Evolutionary conservation across 208 protist species (phyloP).

Genomic region (Leishmania tarentolae): DNA sequence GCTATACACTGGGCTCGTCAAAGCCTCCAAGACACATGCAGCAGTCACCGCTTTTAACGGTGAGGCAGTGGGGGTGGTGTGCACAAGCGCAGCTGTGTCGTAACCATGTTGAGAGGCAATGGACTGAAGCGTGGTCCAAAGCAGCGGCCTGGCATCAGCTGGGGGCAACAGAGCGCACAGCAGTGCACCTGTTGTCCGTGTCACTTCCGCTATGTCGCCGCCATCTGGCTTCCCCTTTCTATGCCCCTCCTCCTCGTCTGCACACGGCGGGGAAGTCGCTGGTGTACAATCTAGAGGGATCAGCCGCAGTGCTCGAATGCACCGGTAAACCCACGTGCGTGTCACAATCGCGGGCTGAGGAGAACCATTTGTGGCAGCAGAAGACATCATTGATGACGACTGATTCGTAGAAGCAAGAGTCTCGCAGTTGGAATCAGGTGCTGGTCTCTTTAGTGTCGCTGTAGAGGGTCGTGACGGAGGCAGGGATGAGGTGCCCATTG

Average conservation of each 20-base stretch:
- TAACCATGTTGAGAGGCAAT: conserved; percentile 48
- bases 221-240: background rate
- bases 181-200: conserved; percentile 26
- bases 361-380: background rate
- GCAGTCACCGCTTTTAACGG: conserved; percentile 9
- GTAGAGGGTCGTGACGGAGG: background rate
- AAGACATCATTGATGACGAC: background rate
- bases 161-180: conserved; percentile 49
- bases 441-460: background rate
- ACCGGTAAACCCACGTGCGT: conserved; percentile 23
- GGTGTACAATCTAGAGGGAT: conserved; percentile 11
- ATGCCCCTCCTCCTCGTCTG: background rate
- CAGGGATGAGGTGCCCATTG: background rate
- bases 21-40: conserved; percentile 7
- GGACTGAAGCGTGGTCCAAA: conserved; percentile 35
- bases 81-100: conserved; percentile 19
- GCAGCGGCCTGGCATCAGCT: conserved; percentile 42
- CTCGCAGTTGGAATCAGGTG: background rate
- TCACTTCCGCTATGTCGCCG: conserved; percentile 3
- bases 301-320: conserved; percentile 33
- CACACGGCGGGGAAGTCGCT: background rate
- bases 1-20: conserved; percentile 21
- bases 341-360: conserved; percentile 13
- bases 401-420: background rate
- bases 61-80: background rate